Conservation (phyloP, 192 early-diverging fungal genomes). For the Backusella tarrabulga region DNA sequence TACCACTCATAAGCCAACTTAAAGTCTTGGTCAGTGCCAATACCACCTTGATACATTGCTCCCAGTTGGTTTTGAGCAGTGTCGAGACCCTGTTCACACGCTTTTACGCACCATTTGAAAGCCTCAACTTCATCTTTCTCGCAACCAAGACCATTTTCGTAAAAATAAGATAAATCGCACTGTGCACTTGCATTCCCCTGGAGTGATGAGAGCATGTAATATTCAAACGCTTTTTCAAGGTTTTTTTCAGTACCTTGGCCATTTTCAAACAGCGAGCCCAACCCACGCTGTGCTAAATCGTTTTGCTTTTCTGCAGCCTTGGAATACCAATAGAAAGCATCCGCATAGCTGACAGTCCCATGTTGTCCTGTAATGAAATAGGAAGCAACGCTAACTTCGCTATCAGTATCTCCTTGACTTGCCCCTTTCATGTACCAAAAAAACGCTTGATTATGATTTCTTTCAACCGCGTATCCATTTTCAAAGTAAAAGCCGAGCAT, state of each 20-base stretch:
- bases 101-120: background rate
- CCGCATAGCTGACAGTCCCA: background rate
- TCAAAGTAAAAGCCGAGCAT: background rate
- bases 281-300: background rate
- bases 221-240: background rate
- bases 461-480: background rate
- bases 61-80: slow-evolving; percentile 20
- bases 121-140: background rate
- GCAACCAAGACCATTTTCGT: background rate
- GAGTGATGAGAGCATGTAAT: background rate
- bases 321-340: background rate
- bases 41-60: slow-evolving; percentile 25
- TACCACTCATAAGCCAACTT: slow-evolving; percentile 31
- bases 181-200: slow-evolving; percentile 3
- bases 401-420: background rate
- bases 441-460: slow-evolving; percentile 1
- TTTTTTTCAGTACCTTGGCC: background rate
- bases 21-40: slow-evolving; percentile 12
- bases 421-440: slow-evolving; percentile 3
- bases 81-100: background rate
- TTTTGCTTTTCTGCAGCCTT: background rate
- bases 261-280: background rate
- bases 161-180: background rate
- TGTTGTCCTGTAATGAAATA: slow-evolving; percentile 23
- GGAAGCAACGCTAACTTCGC: slow-evolving; percentile 11